Conservation (phyloP, 108 stramenopile species). For the Pseudonitzschia pungens region DNA sequence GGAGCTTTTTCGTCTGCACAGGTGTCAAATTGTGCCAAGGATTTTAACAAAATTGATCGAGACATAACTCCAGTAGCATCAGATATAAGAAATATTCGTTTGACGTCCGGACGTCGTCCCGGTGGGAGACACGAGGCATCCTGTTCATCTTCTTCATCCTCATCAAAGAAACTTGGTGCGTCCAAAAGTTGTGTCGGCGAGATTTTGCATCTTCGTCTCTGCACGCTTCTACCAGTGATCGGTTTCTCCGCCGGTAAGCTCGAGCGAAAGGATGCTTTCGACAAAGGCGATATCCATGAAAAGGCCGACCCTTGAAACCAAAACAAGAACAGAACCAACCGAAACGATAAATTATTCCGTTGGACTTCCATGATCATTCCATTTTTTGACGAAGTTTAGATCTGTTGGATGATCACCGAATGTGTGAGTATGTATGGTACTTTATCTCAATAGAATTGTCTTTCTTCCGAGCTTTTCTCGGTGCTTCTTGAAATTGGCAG, state of each 20-base stretch:
- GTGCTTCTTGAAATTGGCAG: neutral
- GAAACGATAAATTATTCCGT: neutral
- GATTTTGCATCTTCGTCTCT: neutral
- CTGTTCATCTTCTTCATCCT: constrained; percentile 16
- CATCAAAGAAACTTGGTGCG: neutral
- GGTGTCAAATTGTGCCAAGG: constrained; percentile 44
- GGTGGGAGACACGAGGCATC: constrained; percentile 17
- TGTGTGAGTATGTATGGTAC: too few species aligned
- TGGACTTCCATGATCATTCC: neutral
- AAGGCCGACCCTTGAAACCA: neutral
- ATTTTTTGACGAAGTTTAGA: neutral
- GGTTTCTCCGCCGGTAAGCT: neutral
- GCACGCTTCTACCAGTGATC: neutral
- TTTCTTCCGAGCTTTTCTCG: neutral
- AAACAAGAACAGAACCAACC: neutral
- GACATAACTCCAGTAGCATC: constrained; percentile 46
- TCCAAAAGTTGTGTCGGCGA: neutral
- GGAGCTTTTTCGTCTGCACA: constrained; percentile 19
- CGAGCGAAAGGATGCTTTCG: neutral
- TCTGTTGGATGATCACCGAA: neutral
- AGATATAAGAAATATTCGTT: constrained; percentile 35
- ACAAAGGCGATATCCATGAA: neutral
- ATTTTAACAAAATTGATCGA: constrained; percentile 31
- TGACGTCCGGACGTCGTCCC: constrained; percentile 15
- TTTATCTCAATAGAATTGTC: too few species aligned